Conservation (phyloP, 2,329 filamentous ascomycete species). For the Bertia moriformis region DNA sequence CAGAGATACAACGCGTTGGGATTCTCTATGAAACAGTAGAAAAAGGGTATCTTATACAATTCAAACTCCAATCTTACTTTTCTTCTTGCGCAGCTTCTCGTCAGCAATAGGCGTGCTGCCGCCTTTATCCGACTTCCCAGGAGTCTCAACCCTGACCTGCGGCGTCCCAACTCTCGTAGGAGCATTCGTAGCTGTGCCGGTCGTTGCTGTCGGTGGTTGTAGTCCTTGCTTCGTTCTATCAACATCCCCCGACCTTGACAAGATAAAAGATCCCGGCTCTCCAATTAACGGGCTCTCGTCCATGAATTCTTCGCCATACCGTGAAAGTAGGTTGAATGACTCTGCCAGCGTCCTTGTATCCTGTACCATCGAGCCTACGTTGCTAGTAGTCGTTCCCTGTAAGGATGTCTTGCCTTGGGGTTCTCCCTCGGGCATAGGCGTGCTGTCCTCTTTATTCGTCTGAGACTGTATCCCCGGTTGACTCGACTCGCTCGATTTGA, state of each 20-base stretch:
- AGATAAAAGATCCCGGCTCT: conserved; percentile 47
- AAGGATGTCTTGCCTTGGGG: conserved; percentile 4
- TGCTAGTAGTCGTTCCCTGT: conserved; percentile 3
- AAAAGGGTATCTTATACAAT: not conserved
- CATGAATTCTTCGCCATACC: conserved; percentile 44
- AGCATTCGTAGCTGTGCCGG: not conserved
- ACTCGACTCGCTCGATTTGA: conserved; percentile 19
- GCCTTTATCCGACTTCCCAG: not conserved
- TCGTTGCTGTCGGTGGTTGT: conserved; percentile 3
- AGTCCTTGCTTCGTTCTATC: conserved; percentile 9
- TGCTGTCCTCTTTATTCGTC: conserved; percentile 28
- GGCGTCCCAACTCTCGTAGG: not conserved
- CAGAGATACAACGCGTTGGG: no score
- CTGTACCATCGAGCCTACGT: conserved; percentile 7
- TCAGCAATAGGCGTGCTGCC: not conserved
- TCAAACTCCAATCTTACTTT: not conserved
- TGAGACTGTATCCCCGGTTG: conserved; percentile 18
- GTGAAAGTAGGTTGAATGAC: conserved; percentile 31
- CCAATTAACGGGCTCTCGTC: conserved; percentile 49
- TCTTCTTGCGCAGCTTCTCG: not conserved
- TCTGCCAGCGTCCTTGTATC: conserved; percentile 24
- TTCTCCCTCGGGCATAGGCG: conserved; percentile 22
- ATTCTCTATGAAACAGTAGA: no score
- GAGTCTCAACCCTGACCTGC: not conserved
- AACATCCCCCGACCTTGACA: conserved; percentile 23